Evolutionary conservation across 805 yeast species (phyloP), one percentile per base, ranked within the genome.

Genomic region (Metschnikowia gelsemii): DNA sequence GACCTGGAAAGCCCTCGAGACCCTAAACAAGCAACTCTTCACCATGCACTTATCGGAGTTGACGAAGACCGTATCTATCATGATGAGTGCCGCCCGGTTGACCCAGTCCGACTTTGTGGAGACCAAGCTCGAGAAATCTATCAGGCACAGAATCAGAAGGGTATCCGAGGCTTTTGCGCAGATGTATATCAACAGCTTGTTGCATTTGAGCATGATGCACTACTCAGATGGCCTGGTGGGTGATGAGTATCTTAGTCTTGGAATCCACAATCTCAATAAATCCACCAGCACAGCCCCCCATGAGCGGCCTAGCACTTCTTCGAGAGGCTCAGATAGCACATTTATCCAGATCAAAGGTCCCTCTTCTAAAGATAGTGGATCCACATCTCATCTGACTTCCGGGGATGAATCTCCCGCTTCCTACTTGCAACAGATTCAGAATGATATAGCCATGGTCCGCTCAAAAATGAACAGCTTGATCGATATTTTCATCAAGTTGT

Each of bases 181-280:
- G 44, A 72, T 85, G 42, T 79, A 80, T 43, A 76, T 83, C 42
- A 80, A 80, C 54, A 84, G 87, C 7, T 69, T 75, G 35, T 57
- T 84, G n/a, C 84, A 78, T 56, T 65, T 84, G 39, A 66, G 69
- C 33, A 65, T 70, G 23, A 61, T 70, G 61, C 66, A 65, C 43
- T 50, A 63, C 41, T 45, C 58, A 4, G 54, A 53, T n/a, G 50
- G 52, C 2, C 43, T 55, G 8, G 35, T 55, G 1, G 53, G 52
- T 5, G 59, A 55, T 1, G 63, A 62, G 18, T 50, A 66, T 23
- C 63, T 69, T 42, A 59, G 53, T 26, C 52, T 55, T 23, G 70
- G 66, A 37, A 56, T 64, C 20, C 43, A 55, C 21, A 53, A 55
- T 40, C 54, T 62, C 29, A 64, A 61, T 35, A 50, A 49, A 26